These are phyloP conservation scores for Neofusicoccum kwambonambiense DNA, from an alignment of 2,329 filamentous ascomycete genomes.

Conservation along the genomic window DNA sequence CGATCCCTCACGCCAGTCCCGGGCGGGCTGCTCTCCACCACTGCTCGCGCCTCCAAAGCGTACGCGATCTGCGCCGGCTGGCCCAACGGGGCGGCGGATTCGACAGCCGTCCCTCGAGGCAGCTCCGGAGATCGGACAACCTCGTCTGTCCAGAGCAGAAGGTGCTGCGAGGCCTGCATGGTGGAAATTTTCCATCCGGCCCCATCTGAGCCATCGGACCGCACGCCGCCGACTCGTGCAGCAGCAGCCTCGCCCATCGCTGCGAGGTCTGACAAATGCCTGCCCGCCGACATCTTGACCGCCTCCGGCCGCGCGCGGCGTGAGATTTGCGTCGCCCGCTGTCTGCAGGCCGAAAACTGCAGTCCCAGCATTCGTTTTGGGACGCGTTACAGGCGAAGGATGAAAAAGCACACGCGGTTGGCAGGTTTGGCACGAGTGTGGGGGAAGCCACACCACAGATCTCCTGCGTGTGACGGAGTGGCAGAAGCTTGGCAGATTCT, in stretches of 20 bases:
- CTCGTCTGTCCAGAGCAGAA: not conserved
- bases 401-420: not conserved
- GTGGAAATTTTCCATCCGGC: not conserved
- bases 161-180: slow-evolving; percentile 7
- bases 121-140: slow-evolving; percentile 5
- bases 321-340: not conserved
- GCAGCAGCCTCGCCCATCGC: not conserved
- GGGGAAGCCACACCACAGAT: slow-evolving; percentile 7
- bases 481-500: slow-evolving; percentile 1
- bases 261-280: not conserved
- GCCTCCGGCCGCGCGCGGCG: not conserved
- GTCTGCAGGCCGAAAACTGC: not conserved
- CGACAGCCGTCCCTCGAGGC: not conserved
- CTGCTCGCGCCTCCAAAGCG: not conserved
- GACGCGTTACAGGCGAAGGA: not conserved
- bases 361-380: not conserved
- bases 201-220: not conserved
- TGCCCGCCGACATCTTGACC: not conserved
- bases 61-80: not conserved
- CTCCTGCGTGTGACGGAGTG: slow-evolving; percentile 4
- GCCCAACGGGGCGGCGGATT: not conserved
- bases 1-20: not conserved
- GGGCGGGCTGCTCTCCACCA: not conserved
- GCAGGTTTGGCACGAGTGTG: not conserved
- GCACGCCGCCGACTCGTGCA: not conserved